A percentile compares a stretch with the other conserved stretches of the same genome.
Evolutionary conservation across 1,284 basidiomycete species (phyloP).

Genomic region (Bjerkandera adusta): DNA sequence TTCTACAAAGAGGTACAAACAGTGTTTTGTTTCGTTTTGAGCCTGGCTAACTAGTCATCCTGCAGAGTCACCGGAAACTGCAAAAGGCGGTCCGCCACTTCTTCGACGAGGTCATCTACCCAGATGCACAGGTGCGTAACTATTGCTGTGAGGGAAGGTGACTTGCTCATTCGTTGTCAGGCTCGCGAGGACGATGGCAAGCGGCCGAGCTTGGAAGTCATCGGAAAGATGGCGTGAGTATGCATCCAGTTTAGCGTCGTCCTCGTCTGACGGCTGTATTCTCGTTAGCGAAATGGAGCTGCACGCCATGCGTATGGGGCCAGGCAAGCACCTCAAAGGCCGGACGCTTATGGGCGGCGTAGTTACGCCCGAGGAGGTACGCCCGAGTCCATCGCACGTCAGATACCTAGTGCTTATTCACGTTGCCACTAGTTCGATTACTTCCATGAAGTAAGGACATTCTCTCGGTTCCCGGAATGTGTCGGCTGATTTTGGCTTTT

Average conservation of each 20-base stretch:
- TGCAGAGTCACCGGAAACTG: conserved; percentile 47
- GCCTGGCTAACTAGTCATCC: background rate
- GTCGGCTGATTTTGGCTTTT: background rate
- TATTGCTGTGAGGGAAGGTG: background rate
- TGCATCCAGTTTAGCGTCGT: background rate
- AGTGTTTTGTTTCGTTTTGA: background rate
- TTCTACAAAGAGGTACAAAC: conserved; percentile 56
- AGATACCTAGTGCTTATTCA: background rate
- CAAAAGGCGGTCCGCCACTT: conserved; percentile 49
- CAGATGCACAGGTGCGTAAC: conserved; percentile 43
- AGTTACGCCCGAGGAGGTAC: conserved; percentile 78
- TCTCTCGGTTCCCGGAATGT: background rate
- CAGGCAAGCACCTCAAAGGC: conserved; percentile 83
- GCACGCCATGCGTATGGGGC: conserved; percentile 89
- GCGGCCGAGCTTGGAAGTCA: conserved; percentile 57
- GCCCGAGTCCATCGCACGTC: no score
- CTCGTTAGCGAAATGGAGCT: conserved; percentile 60
- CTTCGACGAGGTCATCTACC: conserved; percentile 46
- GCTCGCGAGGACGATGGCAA: conserved; percentile 79
- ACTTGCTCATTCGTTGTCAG: conserved; percentile 29
- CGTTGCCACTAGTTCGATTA: conserved; percentile 52
- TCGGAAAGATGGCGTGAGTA: conserved; percentile 70
- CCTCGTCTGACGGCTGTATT: background rate
- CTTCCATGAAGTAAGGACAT: conserved; percentile 63
- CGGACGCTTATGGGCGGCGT: conserved; percentile 77